Percentiles rank a stretch among this genome's conserved stretches.
Evolutionary conservation across 2,329 filamentous ascomycete genomes (phyloP).

Genomic region (Allantophomopsis cytisporea): DNA sequence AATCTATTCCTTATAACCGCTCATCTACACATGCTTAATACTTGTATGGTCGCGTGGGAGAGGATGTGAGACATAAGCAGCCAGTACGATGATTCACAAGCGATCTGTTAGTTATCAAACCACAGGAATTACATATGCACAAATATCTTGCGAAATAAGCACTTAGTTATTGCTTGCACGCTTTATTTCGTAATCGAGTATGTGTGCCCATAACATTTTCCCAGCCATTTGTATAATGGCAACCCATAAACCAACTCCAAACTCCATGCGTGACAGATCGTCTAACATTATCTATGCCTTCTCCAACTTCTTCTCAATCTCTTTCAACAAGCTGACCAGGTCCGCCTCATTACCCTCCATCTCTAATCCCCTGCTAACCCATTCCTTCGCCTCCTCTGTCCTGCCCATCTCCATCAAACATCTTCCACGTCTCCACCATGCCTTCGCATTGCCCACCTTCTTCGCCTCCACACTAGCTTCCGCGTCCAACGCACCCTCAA

Average conservation of each 20-base stretch:
- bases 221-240: too few relatives aligned
- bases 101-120: too few relatives aligned
- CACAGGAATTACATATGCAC: too few relatives aligned
- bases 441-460: conserved; percentile 79
- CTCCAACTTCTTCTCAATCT: conserved; percentile 35
- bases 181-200: too few relatives aligned
- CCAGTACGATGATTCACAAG: too few relatives aligned
- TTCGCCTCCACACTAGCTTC: conserved; percentile 82
- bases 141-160: too few relatives aligned
- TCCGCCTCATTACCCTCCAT: conserved; percentile 62
- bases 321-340: conserved; percentile 48
- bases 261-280: neutral
- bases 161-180: too few relatives aligned
- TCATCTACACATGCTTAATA: too few relatives aligned
- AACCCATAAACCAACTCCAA: neutral
- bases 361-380: conserved; percentile 67
- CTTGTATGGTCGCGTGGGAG: too few relatives aligned
- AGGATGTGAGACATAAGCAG: too few relatives aligned
- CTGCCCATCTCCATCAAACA: conserved; percentile 86
- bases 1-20: too few relatives aligned
- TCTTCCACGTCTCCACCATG: conserved; percentile 79
- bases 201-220: too few relatives aligned
- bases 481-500: conserved; percentile 77
- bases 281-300: conserved; percentile 3
- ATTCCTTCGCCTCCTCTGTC: conserved; percentile 67